These are phyloP conservation scores for Candida frijolesensis DNA, from an alignment of 1,139 yeast species.

Conservation along the genomic window DNA sequence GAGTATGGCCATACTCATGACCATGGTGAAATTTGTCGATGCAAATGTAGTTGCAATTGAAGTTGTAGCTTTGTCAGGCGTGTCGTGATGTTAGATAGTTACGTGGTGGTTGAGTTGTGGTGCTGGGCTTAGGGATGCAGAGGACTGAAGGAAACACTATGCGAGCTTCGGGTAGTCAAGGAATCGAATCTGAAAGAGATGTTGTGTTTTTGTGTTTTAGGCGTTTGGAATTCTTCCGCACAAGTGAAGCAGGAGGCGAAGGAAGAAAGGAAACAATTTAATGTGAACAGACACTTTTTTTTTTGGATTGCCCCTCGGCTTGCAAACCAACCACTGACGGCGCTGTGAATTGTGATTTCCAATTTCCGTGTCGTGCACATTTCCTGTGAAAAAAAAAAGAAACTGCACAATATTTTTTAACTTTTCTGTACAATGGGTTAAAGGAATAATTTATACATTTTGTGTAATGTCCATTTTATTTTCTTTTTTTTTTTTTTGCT, in stretches of 20 bases:
- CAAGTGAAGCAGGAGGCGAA: background rate
- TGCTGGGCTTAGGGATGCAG: too few relatives aligned
- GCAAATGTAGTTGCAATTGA: too few relatives aligned
- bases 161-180: too few relatives aligned
- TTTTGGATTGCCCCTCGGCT: background rate
- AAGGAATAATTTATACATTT: background rate
- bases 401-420: background rate
- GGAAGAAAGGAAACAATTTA: background rate
- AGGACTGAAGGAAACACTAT: too few relatives aligned
- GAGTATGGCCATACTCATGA: too few relatives aligned
- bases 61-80: too few relatives aligned
- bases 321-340: background rate
- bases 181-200: too few relatives aligned
- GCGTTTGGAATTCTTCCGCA: too few relatives aligned
- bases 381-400: background rate
- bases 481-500: background rate
- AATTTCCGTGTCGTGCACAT: slow-evolving; percentile 1
- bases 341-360: background rate
- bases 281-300: background rate
- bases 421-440: background rate
- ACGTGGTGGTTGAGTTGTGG: too few relatives aligned
- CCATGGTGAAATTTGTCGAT: too few relatives aligned
- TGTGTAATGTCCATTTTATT: background rate
- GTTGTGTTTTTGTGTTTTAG: too few relatives aligned
- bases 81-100: too few relatives aligned